phyloP scores from a whole-genome alignment of 805 yeast genomes.

The Cyberlindnera lachancei region DNA sequence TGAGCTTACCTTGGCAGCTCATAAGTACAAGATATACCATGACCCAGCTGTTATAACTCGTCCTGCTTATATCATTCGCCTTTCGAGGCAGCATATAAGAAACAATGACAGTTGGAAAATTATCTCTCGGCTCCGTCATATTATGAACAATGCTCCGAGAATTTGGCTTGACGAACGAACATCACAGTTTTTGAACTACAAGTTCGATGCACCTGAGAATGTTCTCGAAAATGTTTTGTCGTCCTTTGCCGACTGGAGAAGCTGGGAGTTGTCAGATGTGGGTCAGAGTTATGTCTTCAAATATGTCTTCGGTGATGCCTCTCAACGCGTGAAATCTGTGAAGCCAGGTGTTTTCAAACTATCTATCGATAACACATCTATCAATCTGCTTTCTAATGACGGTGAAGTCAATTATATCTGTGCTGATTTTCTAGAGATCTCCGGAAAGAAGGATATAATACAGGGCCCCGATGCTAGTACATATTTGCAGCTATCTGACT shows the following conservation, averaged over 20 bases:
- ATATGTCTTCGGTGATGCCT: conserved; percentile 33
- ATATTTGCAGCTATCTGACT: neutral
- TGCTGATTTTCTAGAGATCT: conserved; percentile 24
- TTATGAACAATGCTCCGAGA: conserved; percentile 49
- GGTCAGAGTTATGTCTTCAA: conserved; percentile 49
- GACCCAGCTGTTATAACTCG: conserved; percentile 89
- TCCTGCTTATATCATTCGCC: conserved; percentile 74
- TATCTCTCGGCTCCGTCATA: conserved; percentile 70
- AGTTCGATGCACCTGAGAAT: conserved; percentile 39
- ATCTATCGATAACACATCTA: conserved; percentile 25
- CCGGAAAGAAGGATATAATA: conserved; percentile 2
- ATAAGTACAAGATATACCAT: conserved; percentile 48
- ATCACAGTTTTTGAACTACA: conserved; percentile 21
- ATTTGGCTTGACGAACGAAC: conserved; percentile 38
- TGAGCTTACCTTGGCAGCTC: conserved; percentile 40
- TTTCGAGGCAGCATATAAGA: conserved; percentile 67
- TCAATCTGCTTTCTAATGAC: conserved; percentile 4
- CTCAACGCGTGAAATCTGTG: conserved; percentile 1
- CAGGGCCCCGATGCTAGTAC: neutral
- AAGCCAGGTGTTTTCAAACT: conserved; percentile 15
- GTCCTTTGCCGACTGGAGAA: conserved; percentile 74
- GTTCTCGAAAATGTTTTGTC: conserved; percentile 50
- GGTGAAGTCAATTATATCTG: conserved; percentile 16
- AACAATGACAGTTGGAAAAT: conserved; percentile 85
- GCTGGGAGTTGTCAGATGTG: conserved; percentile 77